A percentile compares a stretch with the other conserved stretches of the same genome.
phyloP scores from a whole-genome alignment of 495 filamentous ascomycete species.

The Daldinia decipiens region DNA sequence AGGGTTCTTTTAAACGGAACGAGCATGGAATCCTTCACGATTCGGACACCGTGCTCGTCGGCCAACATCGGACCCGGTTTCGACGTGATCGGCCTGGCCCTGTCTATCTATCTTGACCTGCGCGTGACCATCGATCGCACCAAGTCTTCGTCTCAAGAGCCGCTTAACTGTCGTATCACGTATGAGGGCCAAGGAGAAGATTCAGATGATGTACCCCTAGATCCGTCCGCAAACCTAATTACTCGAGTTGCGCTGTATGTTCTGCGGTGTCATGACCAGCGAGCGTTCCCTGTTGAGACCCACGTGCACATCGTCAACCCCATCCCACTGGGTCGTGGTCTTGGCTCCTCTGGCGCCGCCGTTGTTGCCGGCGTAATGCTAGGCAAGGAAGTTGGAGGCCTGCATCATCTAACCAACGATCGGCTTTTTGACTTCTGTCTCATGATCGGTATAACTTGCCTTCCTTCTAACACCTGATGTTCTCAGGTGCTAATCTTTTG shows the following conservation, averaged over 20 bases:
- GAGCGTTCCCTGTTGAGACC: conserved; percentile 84
- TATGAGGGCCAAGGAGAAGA: conserved; percentile 87
- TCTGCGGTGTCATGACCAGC: conserved; percentile 85
- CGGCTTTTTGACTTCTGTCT: conserved; percentile 93
- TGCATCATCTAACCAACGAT: conserved; percentile 79
- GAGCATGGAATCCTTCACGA: conserved; percentile 63
- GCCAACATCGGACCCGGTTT: conserved; percentile 97
- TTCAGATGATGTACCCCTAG: conserved; percentile 75
- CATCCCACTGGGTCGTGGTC: conserved; percentile 88
- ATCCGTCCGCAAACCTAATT: conserved; percentile 86
- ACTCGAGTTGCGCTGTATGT: conserved; percentile 93
- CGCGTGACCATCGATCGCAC: conserved; percentile 73
- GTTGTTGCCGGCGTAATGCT: conserved; percentile 94
- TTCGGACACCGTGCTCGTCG: conserved; percentile 84
- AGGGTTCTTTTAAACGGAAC: not conserved
- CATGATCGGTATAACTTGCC: conserved; percentile 74
- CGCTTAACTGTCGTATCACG: conserved; percentile 86
- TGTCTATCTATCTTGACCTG: conserved; percentile 90
- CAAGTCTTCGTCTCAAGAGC: conserved; percentile 61
- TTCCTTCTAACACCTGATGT: not conserved
- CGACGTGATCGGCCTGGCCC: conserved; percentile 93
- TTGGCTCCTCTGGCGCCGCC: conserved; percentile 92
- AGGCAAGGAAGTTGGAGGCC: conserved; percentile 85
- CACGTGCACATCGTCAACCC: conserved; percentile 91
- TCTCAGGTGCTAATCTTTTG: not conserved